Evolutionary conservation across 2,329 filamentous ascomycete genomes (phyloP).

Genomic region (Trichoderma hamatum): DNA sequence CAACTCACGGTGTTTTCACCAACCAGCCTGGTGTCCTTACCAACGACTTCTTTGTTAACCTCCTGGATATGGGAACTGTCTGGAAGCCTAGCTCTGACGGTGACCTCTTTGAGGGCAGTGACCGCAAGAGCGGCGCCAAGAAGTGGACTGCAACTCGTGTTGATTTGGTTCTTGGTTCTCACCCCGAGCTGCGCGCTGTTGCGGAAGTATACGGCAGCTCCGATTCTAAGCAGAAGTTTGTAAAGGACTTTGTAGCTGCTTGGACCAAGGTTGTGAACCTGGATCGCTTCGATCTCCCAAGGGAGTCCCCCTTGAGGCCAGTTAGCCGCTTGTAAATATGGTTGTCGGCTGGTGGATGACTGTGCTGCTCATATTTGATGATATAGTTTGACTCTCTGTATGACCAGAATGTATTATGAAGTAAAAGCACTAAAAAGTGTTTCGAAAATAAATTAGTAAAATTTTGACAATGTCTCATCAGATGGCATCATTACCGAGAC

Average conservation of each 20-base stretch:
- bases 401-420: slow-evolving; percentile 17
- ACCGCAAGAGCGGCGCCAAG: slow-evolving; percentile 66
- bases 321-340: slow-evolving; percentile 27
- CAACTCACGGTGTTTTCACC: slow-evolving; percentile 68
- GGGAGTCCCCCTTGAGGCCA: slow-evolving; percentile 25
- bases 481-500: too few species aligned
- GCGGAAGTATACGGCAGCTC: slow-evolving; percentile 68
- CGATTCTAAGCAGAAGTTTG: slow-evolving; percentile 65
- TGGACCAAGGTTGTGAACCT: slow-evolving; percentile 77
- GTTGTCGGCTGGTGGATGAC: not conserved
- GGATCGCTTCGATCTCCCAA: slow-evolving; percentile 66
- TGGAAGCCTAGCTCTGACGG: slow-evolving; percentile 56
- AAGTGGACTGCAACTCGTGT: slow-evolving; percentile 71
- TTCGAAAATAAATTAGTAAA: slow-evolving; percentile 2
- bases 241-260: slow-evolving; percentile 69
- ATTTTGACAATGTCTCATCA: too few species aligned
- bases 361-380: slow-evolving; percentile 3
- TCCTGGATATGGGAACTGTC: slow-evolving; percentile 66
- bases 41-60: slow-evolving; percentile 82
- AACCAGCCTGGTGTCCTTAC: slow-evolving; percentile 67
- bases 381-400: slow-evolving; percentile 1
- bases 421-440: not conserved
- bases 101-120: slow-evolving; percentile 65
- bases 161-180: slow-evolving; percentile 73
- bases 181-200: slow-evolving; percentile 71